Evolutionary conservation across 2,329 filamentous ascomycete species (phyloP), one percentile per base, ranked within the genome.

Genomic region (Microdochium paspali): DNA sequence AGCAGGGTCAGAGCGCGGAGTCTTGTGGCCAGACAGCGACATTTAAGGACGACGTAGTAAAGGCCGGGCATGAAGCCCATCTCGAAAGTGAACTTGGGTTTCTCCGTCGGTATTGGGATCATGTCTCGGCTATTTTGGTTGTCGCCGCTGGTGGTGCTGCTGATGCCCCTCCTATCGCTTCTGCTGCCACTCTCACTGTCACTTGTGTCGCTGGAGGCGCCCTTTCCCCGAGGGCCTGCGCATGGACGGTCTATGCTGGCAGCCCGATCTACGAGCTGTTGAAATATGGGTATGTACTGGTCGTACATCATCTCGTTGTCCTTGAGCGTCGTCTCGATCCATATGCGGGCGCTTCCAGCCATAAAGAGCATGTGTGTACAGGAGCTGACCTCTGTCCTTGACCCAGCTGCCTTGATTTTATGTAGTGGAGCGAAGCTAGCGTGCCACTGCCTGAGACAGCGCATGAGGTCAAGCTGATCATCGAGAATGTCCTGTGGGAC

Each of bases 61-160:
- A 72, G 57, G 10, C 66, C 51, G 0, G 68, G 65, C 3, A 60
- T 53, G 25, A 65, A 69, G 0, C 67, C 68, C 54, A 66, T 64
- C 48, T 68, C 65, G n/a, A 71, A 70, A 23, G 58, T 64, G 51
- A 71, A 72, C 30, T 57, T 63, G 10, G 58, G 44, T 21, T 21
- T 7, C 26, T 28, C 26, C 13, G 26, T 28, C 13, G 26, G 7
- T 28, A 13, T n/a, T n/a, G n/a, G n/a, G n/a, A n/a, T n/a, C n/a
- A n/a, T n/a, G n/a, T n/a, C n/a, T n/a, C n/a, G n/a, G n/a, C n/a
- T n/a, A n/a, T n/a, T n/a, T n/a, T n/a, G n/a, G n/a, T n/a, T n/a
- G n/a, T n/a, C n/a, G n/a, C n/a, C 26, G 26, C 26, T 13, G 26
- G 7, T 13, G 26, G 26, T 7, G 13, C 13, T 21, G 3, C 15